Base-by-base conservation (phyloP, 495 filamentous ascomycete genomes). In the Sordaria brevicollis region DNA sequence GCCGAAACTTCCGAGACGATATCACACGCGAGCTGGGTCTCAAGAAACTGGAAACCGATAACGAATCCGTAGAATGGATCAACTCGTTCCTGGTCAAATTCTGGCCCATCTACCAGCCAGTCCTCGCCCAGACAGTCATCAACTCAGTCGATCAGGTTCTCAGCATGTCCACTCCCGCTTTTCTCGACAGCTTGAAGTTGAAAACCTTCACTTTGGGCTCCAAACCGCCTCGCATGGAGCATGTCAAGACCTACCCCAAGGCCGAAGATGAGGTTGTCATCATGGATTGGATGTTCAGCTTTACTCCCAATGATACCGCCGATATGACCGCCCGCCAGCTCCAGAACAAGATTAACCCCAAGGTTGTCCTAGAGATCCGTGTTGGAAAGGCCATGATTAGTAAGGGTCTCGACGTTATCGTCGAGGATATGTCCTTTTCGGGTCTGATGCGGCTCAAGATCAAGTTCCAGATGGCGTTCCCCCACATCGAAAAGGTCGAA, bases 261-360 rank as follows among this genome's bases (percentile, higher is more conserved):
- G 91, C 92, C 13, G 92, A 97, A 62, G 93, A 97, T 65, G 94
- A 99, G 75, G 91, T 91, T 68, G 92, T 99, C 49, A 86, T 98
- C 68, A 99, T 98, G 96, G 95, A 99, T 77, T 99, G 95, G 95
- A 94, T 96, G 74, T 98, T 99, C 81, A 97, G 94, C 82, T 99
- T 99, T 80, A 98, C 92, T 0, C 95, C 95, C 9, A 97, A 94
- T 74, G 95, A 99, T 79, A 91, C 86, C 10, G 88, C 91, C 70
- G 95, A 99, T 80, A 85, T 99, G 85, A 99, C 95, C 5, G 83
- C 89, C 25, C 89, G 90, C 57, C 95, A 99, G 76, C 78, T 96
- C 73, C 95, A 93, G 82, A 91, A 94, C 80, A 97, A 96, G 82
- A 85, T 97, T 78, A 97, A 99, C 78, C 95, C 95, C 72, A 99